phyloP scores from a whole-genome alignment of 2,329 filamentous ascomycete species.

The Trichoderma aggressivum region DNA sequence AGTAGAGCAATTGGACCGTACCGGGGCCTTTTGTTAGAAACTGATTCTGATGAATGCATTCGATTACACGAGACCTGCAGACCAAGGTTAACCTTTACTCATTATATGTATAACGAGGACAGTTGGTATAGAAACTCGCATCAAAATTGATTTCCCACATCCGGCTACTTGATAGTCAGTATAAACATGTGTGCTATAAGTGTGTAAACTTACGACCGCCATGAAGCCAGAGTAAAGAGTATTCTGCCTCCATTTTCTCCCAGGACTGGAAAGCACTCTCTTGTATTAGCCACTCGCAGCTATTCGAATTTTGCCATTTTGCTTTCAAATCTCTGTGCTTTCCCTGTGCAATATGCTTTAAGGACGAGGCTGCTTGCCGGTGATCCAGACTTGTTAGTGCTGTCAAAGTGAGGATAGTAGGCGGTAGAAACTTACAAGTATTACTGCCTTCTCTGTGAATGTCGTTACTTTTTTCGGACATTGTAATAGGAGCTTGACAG shows the following conservation, averaged over 20 bases:
- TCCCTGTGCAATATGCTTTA: background rate
- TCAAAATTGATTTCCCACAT: background rate
- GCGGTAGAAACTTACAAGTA: background rate
- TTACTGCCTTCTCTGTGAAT: background rate
- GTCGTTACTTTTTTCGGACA: background rate
- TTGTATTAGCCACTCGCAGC: background rate
- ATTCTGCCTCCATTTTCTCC: background rate
- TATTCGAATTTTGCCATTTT: background rate
- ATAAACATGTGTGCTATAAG: background rate
- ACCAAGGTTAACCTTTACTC: background rate
- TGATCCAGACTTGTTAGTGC: background rate
- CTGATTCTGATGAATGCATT: background rate
- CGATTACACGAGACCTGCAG: background rate
- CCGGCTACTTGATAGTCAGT: background rate
- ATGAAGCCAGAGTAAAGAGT: background rate
- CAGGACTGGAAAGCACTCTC: background rate
- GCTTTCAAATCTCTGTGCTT: background rate
- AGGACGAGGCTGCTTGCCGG: background rate
- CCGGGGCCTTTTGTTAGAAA: background rate
- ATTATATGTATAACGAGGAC: background rate
- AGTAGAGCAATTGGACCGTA: background rate
- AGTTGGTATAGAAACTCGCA: background rate
- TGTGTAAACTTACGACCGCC: background rate
- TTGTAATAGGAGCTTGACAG: background rate
- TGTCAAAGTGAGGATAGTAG: background rate